A percentile compares a stretch with the other conserved stretches of the same genome.
phyloP scores from a whole-genome alignment of 2,329 filamentous ascomycete species.

The Arthrobotrys conoides region DNA sequence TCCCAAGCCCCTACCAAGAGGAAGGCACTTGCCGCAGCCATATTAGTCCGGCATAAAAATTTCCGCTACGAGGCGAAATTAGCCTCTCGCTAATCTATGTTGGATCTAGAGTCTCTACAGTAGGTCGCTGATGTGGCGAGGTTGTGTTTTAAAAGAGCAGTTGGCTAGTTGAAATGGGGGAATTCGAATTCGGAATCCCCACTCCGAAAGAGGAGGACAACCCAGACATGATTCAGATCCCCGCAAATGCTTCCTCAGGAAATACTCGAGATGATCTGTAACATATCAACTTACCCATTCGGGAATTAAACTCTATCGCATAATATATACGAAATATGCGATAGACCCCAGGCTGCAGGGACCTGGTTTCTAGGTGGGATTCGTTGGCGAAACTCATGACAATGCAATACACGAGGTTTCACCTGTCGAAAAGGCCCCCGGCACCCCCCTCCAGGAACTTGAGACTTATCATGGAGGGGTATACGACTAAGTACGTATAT shows the following conservation, averaged over 20 bases:
- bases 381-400: not conserved
- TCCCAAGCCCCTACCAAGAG: slow-evolving; percentile 8
- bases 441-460: too few species aligned
- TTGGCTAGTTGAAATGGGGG: not conserved
- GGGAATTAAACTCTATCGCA: not conserved
- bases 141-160: not conserved
- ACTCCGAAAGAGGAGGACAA: not conserved
- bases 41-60: slow-evolving; percentile 6
- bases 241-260: not conserved
- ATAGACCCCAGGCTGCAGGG: not conserved
- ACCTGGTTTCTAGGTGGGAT: not conserved
- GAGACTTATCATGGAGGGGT: not conserved
- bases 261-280: not conserved
- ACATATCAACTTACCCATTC: slow-evolving; percentile 6
- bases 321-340: slow-evolving; percentile 10
- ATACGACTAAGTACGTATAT: not conserved
- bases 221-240: not conserved
- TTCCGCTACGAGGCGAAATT: slow-evolving; percentile 7
- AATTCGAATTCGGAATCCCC: not conserved
- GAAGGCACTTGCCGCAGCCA: slow-evolving; percentile 7
- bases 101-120: slow-evolving; percentile 3
- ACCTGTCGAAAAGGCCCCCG: not conserved
- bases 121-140: not conserved
- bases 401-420: not conserved
- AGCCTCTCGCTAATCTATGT: slow-evolving; percentile 25